Percentiles rank a stretch among this genome's conserved stretches.
phyloP scores from a whole-genome alignment of 2,329 filamentous ascomycete genomes.

The Rutstroemia sp. region DNA sequence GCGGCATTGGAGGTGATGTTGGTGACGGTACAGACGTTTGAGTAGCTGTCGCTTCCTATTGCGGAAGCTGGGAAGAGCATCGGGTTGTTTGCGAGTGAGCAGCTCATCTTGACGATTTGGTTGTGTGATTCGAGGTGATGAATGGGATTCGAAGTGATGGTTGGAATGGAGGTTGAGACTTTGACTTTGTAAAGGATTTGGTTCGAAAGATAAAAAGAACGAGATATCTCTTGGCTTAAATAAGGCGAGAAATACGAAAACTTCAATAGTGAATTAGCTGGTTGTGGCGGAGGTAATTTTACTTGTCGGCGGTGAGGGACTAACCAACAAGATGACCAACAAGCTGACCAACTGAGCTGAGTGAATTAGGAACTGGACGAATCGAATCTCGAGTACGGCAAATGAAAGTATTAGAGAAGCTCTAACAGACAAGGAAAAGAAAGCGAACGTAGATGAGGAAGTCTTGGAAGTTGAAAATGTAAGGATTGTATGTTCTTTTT shows the following conservation, averaged over 20 bases:
- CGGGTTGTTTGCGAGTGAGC: background rate
- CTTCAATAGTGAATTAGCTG: background rate
- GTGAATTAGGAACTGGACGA: background rate
- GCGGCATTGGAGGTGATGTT: slow-evolving; percentile 6
- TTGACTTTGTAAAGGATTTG: background rate
- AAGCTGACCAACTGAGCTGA: background rate
- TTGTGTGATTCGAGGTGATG: background rate
- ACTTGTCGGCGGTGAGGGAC: background rate
- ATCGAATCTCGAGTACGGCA: background rate
- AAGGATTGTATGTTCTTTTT: slow-evolving; percentile 5
- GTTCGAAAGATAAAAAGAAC: background rate
- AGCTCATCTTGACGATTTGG: slow-evolving; percentile 2
- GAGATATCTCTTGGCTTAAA: background rate
- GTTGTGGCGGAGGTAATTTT: background rate
- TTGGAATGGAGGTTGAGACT: background rate
- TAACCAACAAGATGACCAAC: too few relatives aligned
- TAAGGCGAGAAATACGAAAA: background rate
- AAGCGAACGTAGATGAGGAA: background rate
- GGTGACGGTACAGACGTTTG: slow-evolving; percentile 1
- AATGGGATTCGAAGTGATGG: background rate
- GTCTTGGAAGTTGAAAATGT: background rate
- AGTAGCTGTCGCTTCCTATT: background rate
- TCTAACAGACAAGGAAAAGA: background rate
- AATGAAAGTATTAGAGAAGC: background rate
- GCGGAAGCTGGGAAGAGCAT: background rate